Percentiles rank a stretch among this genome's conserved stretches.
Conservation (phyloP, 768 basidiomycete species). For the Cubamyces lactineus region DNA sequence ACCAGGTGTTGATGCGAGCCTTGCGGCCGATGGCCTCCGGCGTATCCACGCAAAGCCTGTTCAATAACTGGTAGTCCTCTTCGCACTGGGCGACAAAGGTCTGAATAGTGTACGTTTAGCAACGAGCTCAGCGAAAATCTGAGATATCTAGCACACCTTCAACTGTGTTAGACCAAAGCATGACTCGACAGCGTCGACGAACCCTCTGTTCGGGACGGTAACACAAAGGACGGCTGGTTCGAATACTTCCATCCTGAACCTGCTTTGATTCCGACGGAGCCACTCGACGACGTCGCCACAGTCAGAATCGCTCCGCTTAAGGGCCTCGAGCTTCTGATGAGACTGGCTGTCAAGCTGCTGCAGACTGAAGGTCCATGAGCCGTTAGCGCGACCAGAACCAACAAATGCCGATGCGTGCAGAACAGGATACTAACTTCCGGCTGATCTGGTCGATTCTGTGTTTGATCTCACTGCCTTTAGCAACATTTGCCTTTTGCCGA, state of each 20-base stretch:
- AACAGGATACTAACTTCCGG: slow-evolving; percentile 12
- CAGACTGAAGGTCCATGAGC: slow-evolving; percentile 43
- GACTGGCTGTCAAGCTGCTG: slow-evolving; percentile 56
- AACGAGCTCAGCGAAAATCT: not conserved
- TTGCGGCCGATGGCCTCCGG: slow-evolving; percentile 53
- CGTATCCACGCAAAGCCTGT: slow-evolving; percentile 67
- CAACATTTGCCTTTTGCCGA: slow-evolving; percentile 40
- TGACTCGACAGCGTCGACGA: slow-evolving; percentile 72
- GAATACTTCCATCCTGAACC: slow-evolving; percentile 81
- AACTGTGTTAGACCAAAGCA: slow-evolving; percentile 63
- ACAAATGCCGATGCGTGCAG: not conserved
- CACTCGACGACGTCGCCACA: slow-evolving; percentile 69
- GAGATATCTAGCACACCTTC: slow-evolving; percentile 49
- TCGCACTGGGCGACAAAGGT: slow-evolving; percentile 84
- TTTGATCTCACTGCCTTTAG: slow-evolving; percentile 40
- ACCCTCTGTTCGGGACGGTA: slow-evolving; percentile 64
- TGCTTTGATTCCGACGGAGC: slow-evolving; percentile 65
- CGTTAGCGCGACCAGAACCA: not conserved
- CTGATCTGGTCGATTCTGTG: slow-evolving; percentile 33
- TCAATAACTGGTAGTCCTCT: slow-evolving; percentile 78
- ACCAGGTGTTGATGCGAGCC: slow-evolving; percentile 70
- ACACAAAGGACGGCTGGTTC: slow-evolving; percentile 83
- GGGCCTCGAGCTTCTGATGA: slow-evolving; percentile 58
- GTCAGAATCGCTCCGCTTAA: slow-evolving; percentile 58
- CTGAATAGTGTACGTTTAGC: slow-evolving; percentile 43